phyloP scores from a whole-genome alignment of 192 early-diverging fungal genomes.

The Geranomyces michiganensis region DNA sequence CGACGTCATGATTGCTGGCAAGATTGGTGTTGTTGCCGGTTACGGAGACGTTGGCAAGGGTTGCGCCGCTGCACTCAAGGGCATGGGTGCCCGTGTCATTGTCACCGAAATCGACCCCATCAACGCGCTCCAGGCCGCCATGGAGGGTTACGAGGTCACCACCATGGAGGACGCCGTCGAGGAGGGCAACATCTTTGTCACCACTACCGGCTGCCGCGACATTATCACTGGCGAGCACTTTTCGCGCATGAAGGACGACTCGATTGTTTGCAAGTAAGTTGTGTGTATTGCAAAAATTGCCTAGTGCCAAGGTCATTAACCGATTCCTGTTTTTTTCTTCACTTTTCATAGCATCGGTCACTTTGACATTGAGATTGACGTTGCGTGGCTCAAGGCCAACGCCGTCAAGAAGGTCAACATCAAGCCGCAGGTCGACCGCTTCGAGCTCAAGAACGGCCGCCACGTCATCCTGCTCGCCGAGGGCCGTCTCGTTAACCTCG shows the following conservation, averaged over 20 bases:
- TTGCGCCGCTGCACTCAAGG: slow-evolving; percentile 94
- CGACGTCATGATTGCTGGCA: slow-evolving; percentile 99
- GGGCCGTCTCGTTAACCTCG: slow-evolving; percentile 99
- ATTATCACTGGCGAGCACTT: slow-evolving; percentile 96
- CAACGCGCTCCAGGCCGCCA: slow-evolving; percentile 98
- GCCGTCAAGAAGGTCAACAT: slow-evolving; percentile 86
- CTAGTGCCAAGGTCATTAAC: not conserved
- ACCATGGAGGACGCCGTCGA: slow-evolving; percentile 94
- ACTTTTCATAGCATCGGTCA: slow-evolving; percentile 82
- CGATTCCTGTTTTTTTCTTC: not conserved
- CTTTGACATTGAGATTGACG: slow-evolving; percentile 99
- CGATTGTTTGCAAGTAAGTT: slow-evolving; percentile 90
- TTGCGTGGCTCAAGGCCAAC: slow-evolving; percentile 97
- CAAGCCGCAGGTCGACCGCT: slow-evolving; percentile 99
- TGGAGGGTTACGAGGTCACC: slow-evolving; percentile 99
- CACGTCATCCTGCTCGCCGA: slow-evolving; percentile 98
- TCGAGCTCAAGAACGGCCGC: slow-evolving; percentile 83
- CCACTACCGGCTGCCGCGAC: slow-evolving; percentile 98
- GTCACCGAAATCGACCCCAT: slow-evolving; percentile 99
- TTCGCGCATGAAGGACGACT: slow-evolving; percentile 93
- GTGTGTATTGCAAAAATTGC: not conserved
- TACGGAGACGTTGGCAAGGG: slow-evolving; percentile 99
- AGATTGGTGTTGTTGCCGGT: slow-evolving; percentile 96
- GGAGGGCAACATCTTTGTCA: slow-evolving; percentile 98
- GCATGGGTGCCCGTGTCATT: slow-evolving; percentile 97